These are phyloP conservation scores for Penicillium corylophilum DNA, from an alignment of 2,329 filamentous ascomycete species.

Conservation along the genomic window DNA sequence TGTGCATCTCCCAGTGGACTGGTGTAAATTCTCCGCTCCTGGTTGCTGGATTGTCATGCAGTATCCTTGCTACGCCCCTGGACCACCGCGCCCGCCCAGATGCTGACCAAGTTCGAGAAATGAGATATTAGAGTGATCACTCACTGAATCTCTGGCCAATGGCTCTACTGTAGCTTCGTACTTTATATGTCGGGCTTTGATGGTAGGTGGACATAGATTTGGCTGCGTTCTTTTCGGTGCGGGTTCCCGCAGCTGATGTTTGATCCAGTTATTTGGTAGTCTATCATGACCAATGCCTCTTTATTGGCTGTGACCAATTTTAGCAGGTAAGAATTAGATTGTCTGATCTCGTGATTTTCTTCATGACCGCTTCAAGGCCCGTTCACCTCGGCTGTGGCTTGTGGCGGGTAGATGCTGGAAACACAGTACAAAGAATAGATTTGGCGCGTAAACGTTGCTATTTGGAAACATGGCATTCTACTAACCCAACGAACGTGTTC, in stretches of 20 bases:
- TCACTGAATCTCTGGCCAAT: background rate
- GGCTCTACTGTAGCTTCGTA: background rate
- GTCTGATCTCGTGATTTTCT: background rate
- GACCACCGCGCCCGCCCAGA: background rate
- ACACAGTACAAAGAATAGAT: background rate
- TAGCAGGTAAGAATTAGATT: background rate
- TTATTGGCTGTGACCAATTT: background rate
- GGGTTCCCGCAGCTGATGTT: background rate
- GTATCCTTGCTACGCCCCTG: background rate
- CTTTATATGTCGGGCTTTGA: background rate
- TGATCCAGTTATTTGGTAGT: background rate
- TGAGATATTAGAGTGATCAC: background rate
- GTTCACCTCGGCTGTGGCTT: background rate
- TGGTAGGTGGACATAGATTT: background rate
- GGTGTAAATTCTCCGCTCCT: slow-evolving; percentile 7
- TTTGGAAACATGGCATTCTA: too few relatives aligned
- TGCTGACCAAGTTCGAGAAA: background rate
- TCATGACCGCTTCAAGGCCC: background rate
- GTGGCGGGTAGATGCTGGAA: background rate
- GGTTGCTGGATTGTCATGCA: background rate
- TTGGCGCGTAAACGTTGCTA: background rate
- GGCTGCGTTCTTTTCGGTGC: background rate
- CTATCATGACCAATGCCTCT: background rate
- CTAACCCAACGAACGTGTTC: too few relatives aligned
- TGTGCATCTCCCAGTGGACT: slow-evolving; percentile 1